Percentiles rank a stretch among this genome's conserved stretches.
phyloP scores from a whole-genome alignment of 345 rosid genomes.

The Linum tenue region DNA sequence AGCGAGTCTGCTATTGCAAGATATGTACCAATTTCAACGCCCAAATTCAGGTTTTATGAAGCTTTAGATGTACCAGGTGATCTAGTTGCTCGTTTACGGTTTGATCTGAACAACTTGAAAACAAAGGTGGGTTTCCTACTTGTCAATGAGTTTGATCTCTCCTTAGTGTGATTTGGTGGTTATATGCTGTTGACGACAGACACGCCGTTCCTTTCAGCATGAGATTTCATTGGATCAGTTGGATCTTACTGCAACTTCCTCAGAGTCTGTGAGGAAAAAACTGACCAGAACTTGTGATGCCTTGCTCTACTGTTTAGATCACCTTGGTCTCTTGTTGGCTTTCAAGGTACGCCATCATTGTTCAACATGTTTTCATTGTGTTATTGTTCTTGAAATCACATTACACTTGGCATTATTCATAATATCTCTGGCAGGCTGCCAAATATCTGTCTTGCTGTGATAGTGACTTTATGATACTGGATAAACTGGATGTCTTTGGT shows the following conservation, averaged over 20 bases:
- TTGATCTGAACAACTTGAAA: slow-evolving; percentile 25
- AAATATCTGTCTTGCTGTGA: slow-evolving; percentile 35
- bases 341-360: slow-evolving; percentile 44
- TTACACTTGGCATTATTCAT: slow-evolving; percentile 3
- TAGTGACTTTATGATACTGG: slow-evolving; percentile 36
- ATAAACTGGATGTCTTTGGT: slow-evolving; percentile 29
- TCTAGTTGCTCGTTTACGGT: slow-evolving; percentile 15
- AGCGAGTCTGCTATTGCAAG: slow-evolving; percentile 51
- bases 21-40: slow-evolving; percentile 51
- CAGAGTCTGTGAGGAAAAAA: slow-evolving; percentile 32
- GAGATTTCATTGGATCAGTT: slow-evolving; percentile 21
- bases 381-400: slow-evolving; percentile 1
- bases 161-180: not conserved
- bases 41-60: slow-evolving; percentile 45
- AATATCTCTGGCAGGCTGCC: slow-evolving; percentile 53
- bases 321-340: slow-evolving; percentile 76
- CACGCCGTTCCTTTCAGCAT: slow-evolving; percentile 38
- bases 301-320: slow-evolving; percentile 50
- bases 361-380: not conserved
- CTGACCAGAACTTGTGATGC: slow-evolving; percentile 31
- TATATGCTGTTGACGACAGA: slow-evolving; percentile 8
- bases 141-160: not conserved
- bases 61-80: slow-evolving; percentile 22
- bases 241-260: slow-evolving; percentile 30
- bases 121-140: slow-evolving; percentile 34